Evolutionary conservation across 768 basidiomycete genomes (phyloP), one percentile per base, ranked within the genome.

Genomic region (Panaeolus papilionaceus): DNA sequence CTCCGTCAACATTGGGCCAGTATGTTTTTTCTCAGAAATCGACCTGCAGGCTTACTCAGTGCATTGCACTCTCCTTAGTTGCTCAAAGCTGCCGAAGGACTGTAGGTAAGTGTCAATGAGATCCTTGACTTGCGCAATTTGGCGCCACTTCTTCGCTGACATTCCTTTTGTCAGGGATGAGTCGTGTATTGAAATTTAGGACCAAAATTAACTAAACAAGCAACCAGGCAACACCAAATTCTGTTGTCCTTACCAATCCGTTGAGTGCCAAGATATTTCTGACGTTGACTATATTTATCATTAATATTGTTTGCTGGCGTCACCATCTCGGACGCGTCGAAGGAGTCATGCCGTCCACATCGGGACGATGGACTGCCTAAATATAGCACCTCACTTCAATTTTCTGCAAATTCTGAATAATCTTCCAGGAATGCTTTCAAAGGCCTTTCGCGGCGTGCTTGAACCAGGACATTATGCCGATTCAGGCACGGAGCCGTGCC

Each of bases 341-440:
- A 62, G 11, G 40, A 62, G 37, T 49, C 47, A 49, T 49, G 6
- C 47, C 47, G 47, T 49, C 47, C 47, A 23, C 47, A 49, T 49
- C 47, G 47, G 42, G 47, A 23, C 4, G 47, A 23, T 20, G 20
- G 20, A 18, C 23, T 23, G 7, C 7, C 47, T 49, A 49, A 49
- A 23, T 49, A 23, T 49, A 49, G 47, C 20, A 7, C 8, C 23
- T 26, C 23, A 49, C 47, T 3, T 23, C 5, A 20, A 26, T 49
- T 49, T 49, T 18, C 44, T 33, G 33, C 44, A 45, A 14, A 45
- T 18, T 45, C 47, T 49, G 20, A 23, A 49, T 49, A 26, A 49
- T 49, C 23, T 49, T 49, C 3, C 23, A 1, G 9, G 14, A 7
- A 23, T 49, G 47, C 47, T 49, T 49, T 49, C 47, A 49, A 49